These are phyloP conservation scores for Microthlaspi erraticum DNA, from an alignment of 345 rosid genomes.

Conservation along the genomic window DNA sequence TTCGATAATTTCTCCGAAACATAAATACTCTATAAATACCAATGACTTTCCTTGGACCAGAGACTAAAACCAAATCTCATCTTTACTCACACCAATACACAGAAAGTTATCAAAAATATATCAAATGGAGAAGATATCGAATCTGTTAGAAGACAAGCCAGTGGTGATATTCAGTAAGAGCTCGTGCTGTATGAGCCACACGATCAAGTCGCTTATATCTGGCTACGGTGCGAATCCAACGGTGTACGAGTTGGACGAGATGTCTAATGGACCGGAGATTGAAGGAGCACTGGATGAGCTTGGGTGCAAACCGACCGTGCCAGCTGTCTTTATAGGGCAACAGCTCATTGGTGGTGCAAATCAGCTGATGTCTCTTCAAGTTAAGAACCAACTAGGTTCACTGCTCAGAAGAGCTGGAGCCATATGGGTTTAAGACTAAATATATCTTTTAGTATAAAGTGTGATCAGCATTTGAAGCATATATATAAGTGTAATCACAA, in stretches of 20 bases:
- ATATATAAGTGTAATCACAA: not conserved
- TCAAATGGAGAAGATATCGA: constrained; percentile 59
- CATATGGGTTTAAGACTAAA: constrained; percentile 65
- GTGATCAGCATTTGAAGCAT: constrained; percentile 25
- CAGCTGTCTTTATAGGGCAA: constrained; percentile 83
- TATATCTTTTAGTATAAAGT: constrained; percentile 30
- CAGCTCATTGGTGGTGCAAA: constrained; percentile 73
- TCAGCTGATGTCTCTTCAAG: constrained; percentile 71
- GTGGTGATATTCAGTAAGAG: constrained; percentile 82
- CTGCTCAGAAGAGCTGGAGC: constrained; percentile 80
- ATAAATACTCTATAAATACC: constrained; percentile 33
- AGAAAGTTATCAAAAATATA: not conserved
- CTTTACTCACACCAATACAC: constrained; percentile 14
- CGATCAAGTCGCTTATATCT: constrained; percentile 47
- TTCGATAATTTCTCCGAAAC: not conserved
- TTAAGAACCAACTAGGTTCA: constrained; percentile 66
- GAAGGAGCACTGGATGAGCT: constrained; percentile 64
- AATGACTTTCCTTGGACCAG: constrained; percentile 21
- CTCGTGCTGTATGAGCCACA: constrained; percentile 69
- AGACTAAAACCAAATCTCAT: constrained; percentile 32
- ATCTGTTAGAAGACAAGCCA: constrained; percentile 66
- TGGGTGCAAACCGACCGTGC: constrained; percentile 65
- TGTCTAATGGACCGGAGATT: constrained; percentile 56
- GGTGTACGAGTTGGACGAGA: constrained; percentile 44
- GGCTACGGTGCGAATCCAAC: constrained; percentile 46